Base-by-base conservation (phyloP, 768 basidiomycete species). In the Mycena pura region DNA sequence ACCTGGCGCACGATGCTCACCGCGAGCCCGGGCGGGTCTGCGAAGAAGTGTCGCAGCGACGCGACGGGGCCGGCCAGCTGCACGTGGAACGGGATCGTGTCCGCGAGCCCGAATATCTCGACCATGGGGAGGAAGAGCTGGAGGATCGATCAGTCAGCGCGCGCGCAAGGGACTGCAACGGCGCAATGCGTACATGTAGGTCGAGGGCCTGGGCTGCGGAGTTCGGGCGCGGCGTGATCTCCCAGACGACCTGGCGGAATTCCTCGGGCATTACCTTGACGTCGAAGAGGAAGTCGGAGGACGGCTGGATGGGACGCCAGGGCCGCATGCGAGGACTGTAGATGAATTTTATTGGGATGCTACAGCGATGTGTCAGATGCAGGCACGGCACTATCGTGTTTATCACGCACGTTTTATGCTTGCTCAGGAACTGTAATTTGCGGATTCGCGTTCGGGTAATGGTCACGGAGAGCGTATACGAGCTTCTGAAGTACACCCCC, bases 401-500 rank as follows among this genome's bases (percentile, higher is more conserved):
- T 15, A 22, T 4, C 17, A 59, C 57, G 22, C 29, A 59, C 57
- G 43, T 59, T 31, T 59, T 59, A 17, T 29, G 19, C 10, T 31
- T 13, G 1, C 29, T 17, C n/a, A 50, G 13, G 19, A 50, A 58
- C 17, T 5, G n/a, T 7, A 50, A n/a, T 31, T 28, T 43, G 24
- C 49, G 40, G 10, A 27, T 14, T 17, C 51, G 51, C 25, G 29
- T 19, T 9, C 57, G 40, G 28, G 17, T 45, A n/a, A 51, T 41
- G 6, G 24, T 27, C 32, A 59, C 24, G 22, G 57, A 25, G 41
- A 59, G 29, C 2, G 41, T 36, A 22, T 60, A 60, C 6, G 2
- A 5, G 2, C 34, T 32, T 38, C 53, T 53, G 6, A 78, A 74
- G 41, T 62, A 75, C 8, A 84, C 65, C 10, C 78, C 74, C 1